phyloP scores from a whole-genome alignment of 257 asterid genomes.

The Capsicum pubescens region DNA sequence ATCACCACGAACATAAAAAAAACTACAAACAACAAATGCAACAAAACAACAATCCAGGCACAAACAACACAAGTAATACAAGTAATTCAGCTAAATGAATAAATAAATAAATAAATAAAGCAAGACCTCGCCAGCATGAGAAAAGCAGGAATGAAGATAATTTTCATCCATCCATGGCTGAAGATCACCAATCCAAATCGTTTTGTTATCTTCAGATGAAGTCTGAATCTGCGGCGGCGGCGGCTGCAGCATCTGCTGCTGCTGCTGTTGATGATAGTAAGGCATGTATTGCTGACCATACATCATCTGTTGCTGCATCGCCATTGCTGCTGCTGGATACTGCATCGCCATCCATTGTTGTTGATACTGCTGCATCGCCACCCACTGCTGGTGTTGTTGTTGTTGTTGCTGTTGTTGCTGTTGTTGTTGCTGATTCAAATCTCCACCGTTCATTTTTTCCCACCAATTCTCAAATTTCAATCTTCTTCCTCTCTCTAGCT shows the following conservation, averaged over 20 bases:
- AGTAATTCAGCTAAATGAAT: no score
- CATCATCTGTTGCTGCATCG: conserved; percentile 86
- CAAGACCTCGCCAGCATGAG: conserved; percentile 76
- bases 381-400: conserved; percentile 85
- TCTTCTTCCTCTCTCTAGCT: conserved; percentile 33
- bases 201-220: conserved; percentile 76
- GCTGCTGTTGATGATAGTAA: conserved; percentile 72
- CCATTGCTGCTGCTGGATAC: conserved; percentile 70
- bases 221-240: conserved; percentile 67
- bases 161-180: conserved; percentile 97
- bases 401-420: conserved; percentile 55
- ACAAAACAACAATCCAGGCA: no score
- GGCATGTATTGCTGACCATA: conserved; percentile 84
- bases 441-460: conserved; percentile 74
- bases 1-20: neutral
- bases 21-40: neutral
- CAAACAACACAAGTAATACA: neutral
- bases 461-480: conserved; percentile 26
- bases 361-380: conserved; percentile 96
- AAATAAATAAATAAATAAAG: neutral
- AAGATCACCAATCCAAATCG: conserved; percentile 99
- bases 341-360: conserved; percentile 99
- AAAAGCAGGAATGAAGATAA: conserved; percentile 81
- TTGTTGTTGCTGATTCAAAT: conserved; percentile 67
- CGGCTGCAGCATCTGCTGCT: conserved; percentile 42